Evolutionary conservation across 1,284 basidiomycete species (phyloP).

Genomic region (Sphagnurus paluster): DNA sequence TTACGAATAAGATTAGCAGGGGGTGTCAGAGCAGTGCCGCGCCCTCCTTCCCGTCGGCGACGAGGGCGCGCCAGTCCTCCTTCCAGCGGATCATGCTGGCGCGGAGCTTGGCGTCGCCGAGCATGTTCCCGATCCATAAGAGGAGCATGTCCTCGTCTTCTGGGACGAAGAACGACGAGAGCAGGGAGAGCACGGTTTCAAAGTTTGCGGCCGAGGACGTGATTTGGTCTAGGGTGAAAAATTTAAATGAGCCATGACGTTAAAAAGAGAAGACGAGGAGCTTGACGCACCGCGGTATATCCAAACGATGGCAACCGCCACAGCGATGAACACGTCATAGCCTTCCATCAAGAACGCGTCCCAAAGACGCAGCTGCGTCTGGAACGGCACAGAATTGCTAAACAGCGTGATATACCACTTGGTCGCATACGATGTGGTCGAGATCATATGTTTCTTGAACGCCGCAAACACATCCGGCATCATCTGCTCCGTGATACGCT

Average conservation of each 20-base stretch:
- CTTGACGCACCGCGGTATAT: conserved; percentile 68
- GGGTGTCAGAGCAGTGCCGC: conserved; percentile 59
- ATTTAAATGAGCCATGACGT: conserved; percentile 2
- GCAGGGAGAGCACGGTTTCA: conserved; percentile 84
- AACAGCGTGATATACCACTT: conserved; percentile 99
- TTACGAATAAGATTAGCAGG: conserved; percentile 10
- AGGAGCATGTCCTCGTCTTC: conserved; percentile 84
- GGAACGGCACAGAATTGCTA: conserved; percentile 94
- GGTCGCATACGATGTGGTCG: conserved; percentile 92
- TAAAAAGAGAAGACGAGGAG: conserved; percentile 3
- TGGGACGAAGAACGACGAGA: conserved; percentile 91
- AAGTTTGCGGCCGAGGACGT: conserved; percentile 79
- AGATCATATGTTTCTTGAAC: conserved; percentile 87
- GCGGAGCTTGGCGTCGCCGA: conserved; percentile 71
- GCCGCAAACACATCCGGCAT: conserved; percentile 88
- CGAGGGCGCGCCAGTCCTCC: conserved; percentile 69
- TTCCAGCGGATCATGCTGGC: conserved; percentile 73
- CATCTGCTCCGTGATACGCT: conserved; percentile 78
- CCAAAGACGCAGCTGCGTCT: conserved; percentile 93
- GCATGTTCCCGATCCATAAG: conserved; percentile 75
- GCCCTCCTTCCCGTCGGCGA: conserved; percentile 63
- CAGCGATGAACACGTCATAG: conserved; percentile 83
- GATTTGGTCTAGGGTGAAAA: conserved; percentile 61
- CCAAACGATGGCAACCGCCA: conserved; percentile 90
- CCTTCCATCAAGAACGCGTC: conserved; percentile 93